Evolutionary conservation across 805 yeast genomes (phyloP).

Genomic region (Huiozyma naganishii): DNA sequence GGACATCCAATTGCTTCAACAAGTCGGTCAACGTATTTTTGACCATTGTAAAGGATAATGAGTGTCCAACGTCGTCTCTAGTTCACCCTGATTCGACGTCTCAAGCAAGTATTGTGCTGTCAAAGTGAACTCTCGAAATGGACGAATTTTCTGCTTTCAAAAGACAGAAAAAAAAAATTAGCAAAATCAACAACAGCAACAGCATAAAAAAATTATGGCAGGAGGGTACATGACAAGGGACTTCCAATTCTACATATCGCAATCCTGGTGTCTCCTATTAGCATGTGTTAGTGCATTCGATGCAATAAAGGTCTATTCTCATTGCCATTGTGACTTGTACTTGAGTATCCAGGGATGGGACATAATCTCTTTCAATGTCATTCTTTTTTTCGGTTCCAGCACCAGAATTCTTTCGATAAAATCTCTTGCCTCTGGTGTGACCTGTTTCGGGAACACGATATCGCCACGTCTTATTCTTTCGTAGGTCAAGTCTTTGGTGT

Average conservation of each 20-base stretch:
- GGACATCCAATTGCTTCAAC: conserved; percentile 22
- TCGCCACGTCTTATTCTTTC: conserved; percentile 71
- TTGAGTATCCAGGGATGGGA: conserved; percentile 77
- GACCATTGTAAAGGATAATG: conserved; percentile 9
- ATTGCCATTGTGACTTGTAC: conserved; percentile 52
- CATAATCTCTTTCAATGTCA: conserved; percentile 48
- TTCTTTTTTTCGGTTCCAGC: conserved; percentile 59
- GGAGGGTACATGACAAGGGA: too few species aligned
- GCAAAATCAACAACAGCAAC: too few species aligned
- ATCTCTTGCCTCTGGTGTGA: conserved; percentile 68
- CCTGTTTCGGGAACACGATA: conserved; percentile 56
- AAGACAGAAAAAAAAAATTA: too few species aligned
- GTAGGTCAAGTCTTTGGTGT: conserved; percentile 65
- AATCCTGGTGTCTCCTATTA: too few species aligned
- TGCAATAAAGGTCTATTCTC: too few species aligned
- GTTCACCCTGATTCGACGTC: neutral
- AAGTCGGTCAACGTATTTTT: conserved; percentile 16
- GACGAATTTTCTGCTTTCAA: too few species aligned
- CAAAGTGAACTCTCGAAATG: too few species aligned
- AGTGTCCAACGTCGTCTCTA: neutral
- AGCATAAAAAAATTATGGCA: too few species aligned
- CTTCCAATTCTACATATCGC: too few species aligned
- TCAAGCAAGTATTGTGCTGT: neutral
- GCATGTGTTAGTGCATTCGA: too few species aligned
- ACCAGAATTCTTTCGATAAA: conserved; percentile 53